Conservation (phyloP, 208 protist species). For the Trypanosoma theileri region DNA sequence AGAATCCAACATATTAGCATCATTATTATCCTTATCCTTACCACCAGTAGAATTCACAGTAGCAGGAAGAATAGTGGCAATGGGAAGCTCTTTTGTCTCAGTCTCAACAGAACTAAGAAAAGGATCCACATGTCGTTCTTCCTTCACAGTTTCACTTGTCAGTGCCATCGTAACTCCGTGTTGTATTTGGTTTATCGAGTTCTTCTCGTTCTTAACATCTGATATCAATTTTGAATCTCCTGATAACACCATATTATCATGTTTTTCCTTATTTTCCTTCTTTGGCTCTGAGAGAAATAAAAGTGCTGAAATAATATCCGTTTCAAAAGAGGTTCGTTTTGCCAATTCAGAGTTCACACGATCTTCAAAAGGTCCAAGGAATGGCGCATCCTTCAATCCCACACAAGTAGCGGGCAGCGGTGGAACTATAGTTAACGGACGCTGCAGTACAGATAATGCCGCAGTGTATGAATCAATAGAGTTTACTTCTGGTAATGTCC, state of each 20-base stretch:
- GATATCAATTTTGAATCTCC: too few species aligned
- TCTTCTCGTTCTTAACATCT: too few species aligned
- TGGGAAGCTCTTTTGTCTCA: background rate
- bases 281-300: conserved; percentile 28
- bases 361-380: conserved; percentile 21
- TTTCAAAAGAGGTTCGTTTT: conserved; percentile 23
- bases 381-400: conserved; percentile 32
- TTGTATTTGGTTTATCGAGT: too few species aligned
- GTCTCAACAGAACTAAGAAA: background rate
- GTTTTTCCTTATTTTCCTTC: background rate
- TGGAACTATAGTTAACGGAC: conserved; percentile 44
- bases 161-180: background rate
- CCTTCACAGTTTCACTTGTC: background rate
- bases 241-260: background rate
- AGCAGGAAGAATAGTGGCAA: background rate
- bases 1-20: background rate
- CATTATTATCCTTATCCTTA: background rate
- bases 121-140: conserved; percentile 17
- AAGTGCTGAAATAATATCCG: conserved; percentile 37
- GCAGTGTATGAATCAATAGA: conserved; percentile 21
- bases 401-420: conserved; percentile 49
- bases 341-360: conserved; percentile 30
- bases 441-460: conserved; percentile 29
- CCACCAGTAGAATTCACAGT: background rate
- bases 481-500: background rate